A percentile compares a stretch with the other conserved stretches of the same genome.
phyloP scores from a whole-genome alignment of 2,329 filamentous ascomycete genomes.

The Neurospora sp. region DNA sequence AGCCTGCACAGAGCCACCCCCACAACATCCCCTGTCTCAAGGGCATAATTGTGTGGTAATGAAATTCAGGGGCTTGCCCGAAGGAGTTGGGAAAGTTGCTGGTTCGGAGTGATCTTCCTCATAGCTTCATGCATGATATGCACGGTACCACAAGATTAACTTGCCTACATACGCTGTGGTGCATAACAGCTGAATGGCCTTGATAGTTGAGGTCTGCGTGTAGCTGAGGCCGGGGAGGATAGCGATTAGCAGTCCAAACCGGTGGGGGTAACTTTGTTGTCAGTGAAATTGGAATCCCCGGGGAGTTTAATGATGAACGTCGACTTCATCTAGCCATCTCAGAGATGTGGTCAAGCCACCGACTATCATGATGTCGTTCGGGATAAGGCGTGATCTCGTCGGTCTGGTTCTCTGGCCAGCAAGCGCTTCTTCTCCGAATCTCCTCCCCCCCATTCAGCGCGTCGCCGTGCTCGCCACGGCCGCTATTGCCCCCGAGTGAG shows the following conservation, averaged over 20 bases:
- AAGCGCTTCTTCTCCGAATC: neutral
- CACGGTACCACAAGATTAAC: neutral
- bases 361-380: neutral
- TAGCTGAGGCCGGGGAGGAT: neutral
- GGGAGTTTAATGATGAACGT: neutral
- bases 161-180: neutral
- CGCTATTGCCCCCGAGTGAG: neutral
- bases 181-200: neutral
- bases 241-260: neutral
- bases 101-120: neutral
- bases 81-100: neutral
- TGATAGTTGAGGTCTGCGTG: neutral
- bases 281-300: neutral
- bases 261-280: neutral
- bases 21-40: neutral
- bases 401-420: neutral
- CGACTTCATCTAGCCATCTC: neutral
- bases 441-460: neutral
- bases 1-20: neutral
- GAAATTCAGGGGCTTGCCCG: neutral
- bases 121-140: neutral
- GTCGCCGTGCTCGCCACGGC: neutral
- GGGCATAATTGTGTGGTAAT: neutral
- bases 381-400: neutral
- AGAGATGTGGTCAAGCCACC: neutral